Evolutionary conservation across 805 yeast species (phyloP), one percentile per base, ranked within the genome.

Genomic region (Kodamaea neixiangensis): DNA sequence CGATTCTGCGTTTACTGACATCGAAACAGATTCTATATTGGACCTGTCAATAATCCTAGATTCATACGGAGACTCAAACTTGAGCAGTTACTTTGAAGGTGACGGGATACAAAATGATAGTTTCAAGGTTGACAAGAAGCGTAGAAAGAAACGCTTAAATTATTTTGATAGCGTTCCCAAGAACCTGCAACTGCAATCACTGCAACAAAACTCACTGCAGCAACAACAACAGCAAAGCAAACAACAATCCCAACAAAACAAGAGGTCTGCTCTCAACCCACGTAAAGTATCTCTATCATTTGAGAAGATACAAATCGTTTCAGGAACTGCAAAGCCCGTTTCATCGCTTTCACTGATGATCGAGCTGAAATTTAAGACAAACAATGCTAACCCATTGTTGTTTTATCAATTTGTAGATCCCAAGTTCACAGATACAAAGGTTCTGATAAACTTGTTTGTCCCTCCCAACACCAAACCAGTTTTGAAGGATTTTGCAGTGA

Each of bases 1-100:
- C 5, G 78, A 75, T 43, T 72, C 78, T 1, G 77, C 76, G 11
- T 72, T 74, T 51, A 75, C 77, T 0, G 79, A 74, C 44, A 68
- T 73, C 9, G 78, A 74, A 45, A 65, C 66, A 3, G 75, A 68
- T 35, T 71, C 75, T 2, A 60, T 70, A n/a, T 54, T 67, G 31
- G 72, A 61, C 35, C 56, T 65, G 11, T 67, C 51, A 13, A 49
- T 63, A n/a, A 45, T 67, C 18, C 54, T 61, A 5, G 64, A 59
- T 29, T 64, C 69, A 1, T 65, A 57, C 40, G 60, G 20, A 19
- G 49, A 47, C 31, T 47, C 49, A 6, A 40, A 17, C 34, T 15
- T 34, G 6, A 46, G 44, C 41, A 41, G 49, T 9, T 34, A 39
- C 22, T 47, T 47, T 34, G 41, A 14, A 9, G 41, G 22, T 3